Evolutionary conservation across 73 alveolate species (phyloP).

Genomic region (Paramecium octaurelia): DNA sequence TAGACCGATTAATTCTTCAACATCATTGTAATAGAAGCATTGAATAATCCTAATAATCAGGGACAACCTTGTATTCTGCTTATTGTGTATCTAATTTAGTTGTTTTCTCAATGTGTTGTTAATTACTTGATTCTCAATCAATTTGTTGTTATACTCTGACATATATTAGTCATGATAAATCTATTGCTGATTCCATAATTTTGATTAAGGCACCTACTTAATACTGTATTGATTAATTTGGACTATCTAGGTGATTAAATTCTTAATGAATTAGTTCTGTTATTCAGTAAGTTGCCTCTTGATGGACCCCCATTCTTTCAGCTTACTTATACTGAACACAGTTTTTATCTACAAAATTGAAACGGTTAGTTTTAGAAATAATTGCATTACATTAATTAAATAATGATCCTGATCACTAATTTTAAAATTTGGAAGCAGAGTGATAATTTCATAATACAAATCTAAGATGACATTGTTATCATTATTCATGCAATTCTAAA

Average conservation of each 20-base stretch:
- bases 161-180: background rate
- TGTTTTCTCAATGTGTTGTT: background rate
- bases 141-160: background rate
- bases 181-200: background rate
- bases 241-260: background rate
- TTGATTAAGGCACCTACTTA: background rate
- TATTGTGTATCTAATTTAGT: background rate
- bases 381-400: background rate
- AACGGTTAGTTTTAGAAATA: slow-evolving; percentile 14
- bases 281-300: background rate
- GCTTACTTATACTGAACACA: background rate
- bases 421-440: background rate
- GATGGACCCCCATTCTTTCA: background rate
- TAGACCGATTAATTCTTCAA: background rate
- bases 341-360: background rate
- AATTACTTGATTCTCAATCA: background rate
- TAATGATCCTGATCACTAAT: background rate
- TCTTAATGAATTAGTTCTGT: background rate
- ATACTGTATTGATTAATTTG: background rate
- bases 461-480: background rate
- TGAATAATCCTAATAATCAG: background rate
- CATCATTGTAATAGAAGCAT: background rate
- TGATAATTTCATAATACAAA: background rate
- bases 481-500: background rate
- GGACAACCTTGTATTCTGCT: background rate